Conservation (phyloP, 2,329 filamentous ascomycete species). For the Aotearoamyces nothofagi region DNA sequence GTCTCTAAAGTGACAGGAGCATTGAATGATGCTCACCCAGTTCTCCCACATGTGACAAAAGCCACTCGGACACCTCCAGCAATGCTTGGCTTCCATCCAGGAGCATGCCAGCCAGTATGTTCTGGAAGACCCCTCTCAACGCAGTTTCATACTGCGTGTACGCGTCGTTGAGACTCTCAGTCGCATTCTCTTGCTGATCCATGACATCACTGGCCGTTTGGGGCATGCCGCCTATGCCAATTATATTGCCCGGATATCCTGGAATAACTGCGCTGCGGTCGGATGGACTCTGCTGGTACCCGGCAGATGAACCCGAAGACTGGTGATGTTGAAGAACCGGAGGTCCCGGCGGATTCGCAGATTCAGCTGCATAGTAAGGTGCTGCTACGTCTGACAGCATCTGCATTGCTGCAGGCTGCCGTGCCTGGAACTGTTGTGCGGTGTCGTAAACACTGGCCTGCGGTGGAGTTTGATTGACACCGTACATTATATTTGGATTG, state of each 20-base stretch:
- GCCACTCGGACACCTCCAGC: slow-evolving; percentile 48
- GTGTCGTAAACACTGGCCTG: slow-evolving; percentile 56
- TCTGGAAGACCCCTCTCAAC: slow-evolving; percentile 46
- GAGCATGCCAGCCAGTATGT: slow-evolving; percentile 42
- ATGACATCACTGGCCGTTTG: slow-evolving; percentile 28
- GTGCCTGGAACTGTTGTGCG: slow-evolving; percentile 57
- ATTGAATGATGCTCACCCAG: slow-evolving; percentile 36
- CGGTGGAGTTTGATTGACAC: slow-evolving; percentile 47
- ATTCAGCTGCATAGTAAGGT: slow-evolving; percentile 62
- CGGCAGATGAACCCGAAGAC: slow-evolving; percentile 35
- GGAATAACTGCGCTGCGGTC: slow-evolving; percentile 39
- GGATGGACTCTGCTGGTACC: slow-evolving; percentile 43
- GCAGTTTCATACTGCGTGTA: slow-evolving; percentile 50
- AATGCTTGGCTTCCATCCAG: slow-evolving; percentile 41
- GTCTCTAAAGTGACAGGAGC: slow-evolving; percentile 7
- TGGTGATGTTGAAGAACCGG: slow-evolving; percentile 34
- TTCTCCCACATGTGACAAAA: slow-evolving; percentile 47
- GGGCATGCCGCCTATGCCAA: slow-evolving; percentile 28
- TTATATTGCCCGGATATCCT: slow-evolving; percentile 32
- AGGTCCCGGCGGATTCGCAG: slow-evolving; percentile 43
- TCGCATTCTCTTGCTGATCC: slow-evolving; percentile 41
- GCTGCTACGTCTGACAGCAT: slow-evolving; percentile 58
- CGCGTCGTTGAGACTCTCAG: slow-evolving; percentile 41
- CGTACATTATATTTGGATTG: slow-evolving; percentile 64
- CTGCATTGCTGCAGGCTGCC: slow-evolving; percentile 64